Base-by-base conservation (phyloP, 2,329 filamentous ascomycete genomes). In the Phyllosticta paracitricarpa region DNA sequence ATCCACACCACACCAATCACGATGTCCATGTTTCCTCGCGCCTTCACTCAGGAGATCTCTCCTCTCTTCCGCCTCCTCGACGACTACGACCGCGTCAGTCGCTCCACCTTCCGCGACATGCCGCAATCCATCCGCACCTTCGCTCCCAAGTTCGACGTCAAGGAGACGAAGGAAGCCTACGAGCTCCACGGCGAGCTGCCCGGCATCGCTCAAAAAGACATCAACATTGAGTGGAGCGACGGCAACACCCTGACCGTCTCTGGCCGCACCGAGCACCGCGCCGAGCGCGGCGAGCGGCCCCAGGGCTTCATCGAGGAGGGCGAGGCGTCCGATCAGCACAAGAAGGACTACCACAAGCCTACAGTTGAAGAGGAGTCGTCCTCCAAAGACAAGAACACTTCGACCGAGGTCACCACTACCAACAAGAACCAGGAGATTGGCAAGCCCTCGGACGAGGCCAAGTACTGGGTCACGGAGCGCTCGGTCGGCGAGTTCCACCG, bases 111-210 rank as follows among this genome's bases (percentile, higher is more conserved):
- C 67, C 67, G 69, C 63, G 54, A 54, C 55, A 35, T 69, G 62
- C 58, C 69, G 54, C 66, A 71, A 59, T 62, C 61, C 33, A 66
- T 81, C 56, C 79, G 78, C 55, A 78, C 82, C 69, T 92, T 91
- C 82, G 82, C 83, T 62, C 89, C 89, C 60, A 88, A 85, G 75
- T 93, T 93, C 70, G 89, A 93, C 68, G 81, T 92, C 64, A 86
- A 83, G 72, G 89, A 94, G 77, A 83, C 82, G 12, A 81, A 82
- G 63, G 75, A 84, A 5, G 72, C 78, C 65, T 93, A 91, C 71
- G 86, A 93, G 75, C 85, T 93, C 22, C 84, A 92, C 68, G 89
- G 89, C 68, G 89, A 93, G 74, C 83, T 93, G 5, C 86, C 89
- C 0, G 89, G 89, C 61, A 79, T 92, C 67, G 82, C 83, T 64